Conservation (phyloP, 169 alveolate genomes). For the Cryptosporidium parvum region DNA sequence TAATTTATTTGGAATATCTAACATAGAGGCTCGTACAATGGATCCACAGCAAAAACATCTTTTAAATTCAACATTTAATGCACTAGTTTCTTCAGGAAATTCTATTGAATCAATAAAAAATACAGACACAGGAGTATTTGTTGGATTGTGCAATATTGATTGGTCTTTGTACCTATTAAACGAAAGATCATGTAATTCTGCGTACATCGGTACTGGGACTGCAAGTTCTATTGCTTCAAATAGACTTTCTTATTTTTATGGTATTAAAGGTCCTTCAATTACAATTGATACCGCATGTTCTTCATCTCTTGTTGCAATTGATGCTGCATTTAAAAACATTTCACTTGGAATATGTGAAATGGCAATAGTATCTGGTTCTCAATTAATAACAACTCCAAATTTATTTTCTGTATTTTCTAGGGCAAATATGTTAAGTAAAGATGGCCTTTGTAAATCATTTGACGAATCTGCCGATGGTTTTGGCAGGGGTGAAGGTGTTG, state of each 20-base stretch:
- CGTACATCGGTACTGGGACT: constrained; percentile 62
- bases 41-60: constrained; percentile 73
- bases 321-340: constrained; percentile 50
- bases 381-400: constrained; percentile 73
- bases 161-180: constrained; percentile 74
- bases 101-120: constrained; percentile 66
- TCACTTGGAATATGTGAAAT: constrained; percentile 41
- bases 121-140: constrained; percentile 77
- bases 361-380: constrained; percentile 73
- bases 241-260: constrained; percentile 55
- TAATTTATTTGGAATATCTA: constrained; percentile 75
- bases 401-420: constrained; percentile 75
- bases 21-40: constrained; percentile 53
- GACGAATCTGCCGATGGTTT: constrained; percentile 82
- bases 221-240: constrained; percentile 63
- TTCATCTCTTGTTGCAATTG: constrained; percentile 69
- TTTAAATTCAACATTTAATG: constrained; percentile 22
- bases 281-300: constrained; percentile 75
- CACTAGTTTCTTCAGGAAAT: constrained; percentile 26
- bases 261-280: constrained; percentile 69
- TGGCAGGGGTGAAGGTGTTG: constrained; percentile 83
- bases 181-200: constrained; percentile 22
- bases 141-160: constrained; percentile 81
- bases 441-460: constrained; percentile 81
- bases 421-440: constrained; percentile 81